Evolutionary conservation across 306 rosid genomes (phyloP).

Genomic region (Crataegus laevigata): DNA sequence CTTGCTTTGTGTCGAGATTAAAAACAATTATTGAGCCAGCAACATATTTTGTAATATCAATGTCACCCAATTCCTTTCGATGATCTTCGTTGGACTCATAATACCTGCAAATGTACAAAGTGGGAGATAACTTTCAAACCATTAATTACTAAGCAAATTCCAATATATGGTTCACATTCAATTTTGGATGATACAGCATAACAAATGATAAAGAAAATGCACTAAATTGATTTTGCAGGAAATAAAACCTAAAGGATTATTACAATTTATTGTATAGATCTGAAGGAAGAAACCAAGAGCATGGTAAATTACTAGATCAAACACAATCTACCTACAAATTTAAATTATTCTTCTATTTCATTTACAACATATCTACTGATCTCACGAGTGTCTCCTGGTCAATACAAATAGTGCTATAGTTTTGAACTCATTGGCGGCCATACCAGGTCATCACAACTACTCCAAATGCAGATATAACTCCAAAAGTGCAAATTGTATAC

Average conservation of each 20-base stretch:
- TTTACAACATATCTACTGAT: neutral
- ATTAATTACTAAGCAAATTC: conserved; percentile 1
- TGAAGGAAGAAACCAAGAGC: neutral
- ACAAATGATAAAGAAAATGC: neutral
- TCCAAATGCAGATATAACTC: neutral
- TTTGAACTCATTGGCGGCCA: neutral
- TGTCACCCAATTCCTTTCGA: conserved; percentile 80
- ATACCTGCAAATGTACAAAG: conserved; percentile 70
- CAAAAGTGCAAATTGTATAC: neutral
- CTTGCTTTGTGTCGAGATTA: conserved; percentile 86
- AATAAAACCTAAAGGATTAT: neutral
- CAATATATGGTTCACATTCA: neutral
- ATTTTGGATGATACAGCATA: neutral
- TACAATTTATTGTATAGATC: neutral
- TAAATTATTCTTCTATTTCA: neutral
- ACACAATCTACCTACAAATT: neutral
- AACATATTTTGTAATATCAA: conserved; percentile 83
- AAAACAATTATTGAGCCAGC: conserved; percentile 92
- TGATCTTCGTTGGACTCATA: conserved; percentile 75
- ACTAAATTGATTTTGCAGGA: neutral
- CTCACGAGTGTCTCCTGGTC: neutral
- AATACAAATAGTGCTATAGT: neutral
- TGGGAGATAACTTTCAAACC: conserved; percentile 31
- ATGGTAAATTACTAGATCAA: neutral
- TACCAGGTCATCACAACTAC: neutral